Percentiles rank a stretch among this genome's conserved stretches.
Evolutionary conservation across 257 asterid species (phyloP).

Genomic region (Plantago elongata): DNA sequence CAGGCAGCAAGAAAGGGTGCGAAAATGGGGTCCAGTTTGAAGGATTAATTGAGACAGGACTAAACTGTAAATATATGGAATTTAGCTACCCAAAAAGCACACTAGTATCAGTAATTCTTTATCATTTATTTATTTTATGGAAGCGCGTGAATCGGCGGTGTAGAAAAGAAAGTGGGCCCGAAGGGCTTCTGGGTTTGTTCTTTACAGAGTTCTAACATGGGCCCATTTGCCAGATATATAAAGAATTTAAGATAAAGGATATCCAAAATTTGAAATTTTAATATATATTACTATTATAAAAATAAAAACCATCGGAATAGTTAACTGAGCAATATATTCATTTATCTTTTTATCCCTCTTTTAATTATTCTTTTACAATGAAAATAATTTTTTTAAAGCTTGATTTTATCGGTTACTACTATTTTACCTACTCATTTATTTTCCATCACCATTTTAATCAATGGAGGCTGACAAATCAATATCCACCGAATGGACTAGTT

Average conservation of each 20-base stretch:
- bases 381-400: no score
- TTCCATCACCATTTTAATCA: no score
- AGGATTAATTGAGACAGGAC: constrained; percentile 19
- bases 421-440: no score
- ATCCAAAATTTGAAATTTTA: background rate
- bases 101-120: no score
- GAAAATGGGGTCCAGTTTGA: constrained; percentile 31
- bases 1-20: constrained; percentile 23
- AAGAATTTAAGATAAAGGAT: constrained; percentile 13
- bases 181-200: constrained; percentile 30
- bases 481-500: no score
- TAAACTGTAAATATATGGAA: constrained; percentile 38
- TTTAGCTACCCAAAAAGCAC: constrained; percentile 15
- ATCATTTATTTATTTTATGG: constrained; percentile 1
- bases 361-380: no score
- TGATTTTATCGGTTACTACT: no score
- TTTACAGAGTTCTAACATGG: constrained; percentile 20
- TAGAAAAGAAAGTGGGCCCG: constrained; percentile 36
- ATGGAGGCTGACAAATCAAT: no score
- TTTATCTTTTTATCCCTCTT: no score
- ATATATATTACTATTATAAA: no score
- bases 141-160: constrained; percentile 23
- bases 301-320: no score
- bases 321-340: no score
- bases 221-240: constrained; percentile 19